Conservation (phyloP, 1,284 basidiomycete genomes). For the Ganoderma lucidum region DNA sequence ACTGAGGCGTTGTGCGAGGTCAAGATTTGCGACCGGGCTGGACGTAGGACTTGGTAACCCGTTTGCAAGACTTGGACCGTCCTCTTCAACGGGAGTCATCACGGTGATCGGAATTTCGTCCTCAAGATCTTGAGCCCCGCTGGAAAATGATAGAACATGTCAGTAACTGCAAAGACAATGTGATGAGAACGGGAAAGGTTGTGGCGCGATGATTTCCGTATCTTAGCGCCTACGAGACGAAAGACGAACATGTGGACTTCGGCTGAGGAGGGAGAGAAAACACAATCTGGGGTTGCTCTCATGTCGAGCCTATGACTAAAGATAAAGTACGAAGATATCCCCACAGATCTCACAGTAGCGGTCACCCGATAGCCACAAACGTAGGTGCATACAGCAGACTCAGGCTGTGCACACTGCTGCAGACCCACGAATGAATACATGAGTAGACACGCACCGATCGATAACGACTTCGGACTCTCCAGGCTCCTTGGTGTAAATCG, state of each 20-base stretch:
- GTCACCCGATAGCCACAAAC: background rate
- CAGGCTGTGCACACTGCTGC: background rate
- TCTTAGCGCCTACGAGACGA: background rate
- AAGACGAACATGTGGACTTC: background rate
- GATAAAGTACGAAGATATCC: background rate
- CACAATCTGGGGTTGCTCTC: background rate
- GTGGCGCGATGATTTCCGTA: background rate
- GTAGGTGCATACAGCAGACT: background rate
- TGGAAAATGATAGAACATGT: slow-evolving; percentile 9
- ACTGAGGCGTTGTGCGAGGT: background rate
- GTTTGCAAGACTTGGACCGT: slow-evolving; percentile 14
- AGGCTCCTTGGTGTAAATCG: slow-evolving; percentile 77
- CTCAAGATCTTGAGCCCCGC: slow-evolving; percentile 29
- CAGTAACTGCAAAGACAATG: slow-evolving; percentile 1
- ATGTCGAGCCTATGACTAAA: background rate
- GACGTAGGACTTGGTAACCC: background rate
- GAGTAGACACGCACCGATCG: slow-evolving; percentile 52
- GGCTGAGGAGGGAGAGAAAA: background rate
- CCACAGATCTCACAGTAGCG: background rate
- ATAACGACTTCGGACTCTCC: slow-evolving; percentile 79
- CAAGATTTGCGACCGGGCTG: background rate
- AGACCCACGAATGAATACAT: background rate
- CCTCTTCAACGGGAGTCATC: slow-evolving; percentile 30
- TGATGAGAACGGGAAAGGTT: background rate
- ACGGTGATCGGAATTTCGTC: slow-evolving; percentile 30